These are phyloP conservation scores for Blastocystis sp. DNA, from an alignment of 352 stramenopile genomes.

Conservation along the genomic window DNA sequence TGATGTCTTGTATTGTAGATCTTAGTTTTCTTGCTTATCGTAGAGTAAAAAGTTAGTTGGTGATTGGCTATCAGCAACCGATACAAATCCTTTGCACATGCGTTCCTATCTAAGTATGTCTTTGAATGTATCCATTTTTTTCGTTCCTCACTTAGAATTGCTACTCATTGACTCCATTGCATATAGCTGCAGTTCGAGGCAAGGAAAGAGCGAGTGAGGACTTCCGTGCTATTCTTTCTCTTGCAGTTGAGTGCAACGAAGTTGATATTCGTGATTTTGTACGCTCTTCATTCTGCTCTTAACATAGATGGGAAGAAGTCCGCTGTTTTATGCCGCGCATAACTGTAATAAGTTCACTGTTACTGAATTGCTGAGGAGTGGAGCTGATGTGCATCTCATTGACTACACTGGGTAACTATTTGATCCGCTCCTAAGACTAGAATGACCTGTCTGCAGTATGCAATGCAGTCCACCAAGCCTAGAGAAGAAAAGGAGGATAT, in stretches of 20 bases:
- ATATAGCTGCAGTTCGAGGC: background rate
- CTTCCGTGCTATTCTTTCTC: background rate
- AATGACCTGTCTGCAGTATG: background rate
- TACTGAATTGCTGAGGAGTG: background rate
- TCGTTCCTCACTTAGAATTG: background rate
- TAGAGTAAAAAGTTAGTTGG: background rate
- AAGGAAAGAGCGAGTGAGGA: background rate
- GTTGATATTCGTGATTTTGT: conserved; percentile 20
- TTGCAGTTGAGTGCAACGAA: background rate
- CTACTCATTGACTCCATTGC: conserved; percentile 7
- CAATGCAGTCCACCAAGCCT: background rate
- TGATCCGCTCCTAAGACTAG: background rate
- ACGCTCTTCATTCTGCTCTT: too few relatives aligned
- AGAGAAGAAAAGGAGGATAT: background rate
- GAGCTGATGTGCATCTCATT: background rate
- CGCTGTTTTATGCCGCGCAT: conserved; percentile 12
- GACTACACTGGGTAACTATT: background rate
- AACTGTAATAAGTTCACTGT: background rate
- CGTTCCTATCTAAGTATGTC: background rate
- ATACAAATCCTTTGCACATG: conserved; percentile 15
- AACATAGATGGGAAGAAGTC: background rate
- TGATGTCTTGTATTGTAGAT: background rate
- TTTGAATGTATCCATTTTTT: background rate
- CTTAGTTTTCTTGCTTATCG: background rate
- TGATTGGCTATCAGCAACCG: background rate